Evolutionary conservation across 2,329 filamentous ascomycete species (phyloP), one percentile per base, ranked within the genome.

Genomic region (Microdochium nivale): DNA sequence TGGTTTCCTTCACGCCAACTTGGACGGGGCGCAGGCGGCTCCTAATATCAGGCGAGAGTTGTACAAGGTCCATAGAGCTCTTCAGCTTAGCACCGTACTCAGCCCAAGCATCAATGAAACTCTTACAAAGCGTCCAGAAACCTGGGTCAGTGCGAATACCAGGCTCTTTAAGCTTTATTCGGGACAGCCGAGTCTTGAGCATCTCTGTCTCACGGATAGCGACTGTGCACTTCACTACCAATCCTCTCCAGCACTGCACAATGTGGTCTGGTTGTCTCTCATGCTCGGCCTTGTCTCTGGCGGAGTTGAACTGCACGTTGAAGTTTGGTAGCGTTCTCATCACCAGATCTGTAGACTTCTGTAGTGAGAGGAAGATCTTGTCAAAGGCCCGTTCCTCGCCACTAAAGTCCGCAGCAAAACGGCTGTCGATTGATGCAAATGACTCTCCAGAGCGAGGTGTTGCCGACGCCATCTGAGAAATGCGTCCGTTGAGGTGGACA

Each of bases 351-450:
- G 87, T 85, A 1, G 89, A 87, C 51, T 78, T 79, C 47, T 85
- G 83, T 24, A 96, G 73, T 47, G 87, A 86, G 32, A 90, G 64
- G 70, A 88, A 95, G 23, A 96, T 89, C 55, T 77, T 81, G 56
- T 95, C 91, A 58, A 96, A 96, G 25, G 84, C 79, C 16, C 80
- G 78, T 59, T 95, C 90, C 56, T 95, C 89, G 56, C 90, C 87
- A 2, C 79, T 79, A 49, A 84, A 80, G 49, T 90, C 87, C 10
- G 72, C 77, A 46, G 81, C 75, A 44, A 77, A 76, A 43, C 78
- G 74, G 27, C 74, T 71, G 51, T 74, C 66, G 3, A 75, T 72
- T 0, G 84, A 83, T 2, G 75, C 77, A 64, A 94, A 95, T 0
- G 88, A 89, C 60, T 95, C 90, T 44, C 86, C 87, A 8, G 89